Base-by-base conservation (phyloP, 768 basidiomycete species). In the Russula earlei region DNA sequence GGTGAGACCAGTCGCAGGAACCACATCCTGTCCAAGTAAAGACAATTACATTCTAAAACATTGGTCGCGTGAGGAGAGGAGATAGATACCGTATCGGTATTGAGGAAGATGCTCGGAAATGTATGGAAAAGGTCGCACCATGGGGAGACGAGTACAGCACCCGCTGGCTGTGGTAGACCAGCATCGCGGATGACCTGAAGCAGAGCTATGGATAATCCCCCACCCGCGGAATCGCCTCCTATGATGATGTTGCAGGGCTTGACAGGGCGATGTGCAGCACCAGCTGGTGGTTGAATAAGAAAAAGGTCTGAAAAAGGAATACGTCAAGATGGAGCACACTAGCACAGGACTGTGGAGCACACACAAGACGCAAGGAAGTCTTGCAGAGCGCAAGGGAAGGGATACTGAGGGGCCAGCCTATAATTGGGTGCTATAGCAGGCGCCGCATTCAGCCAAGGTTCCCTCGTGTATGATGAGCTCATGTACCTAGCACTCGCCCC, bases 161-260 rank as follows among this genome's bases (percentile, higher is more conserved):
- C 96, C 1, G 92, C 90, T 10, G 94, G 94, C 41, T 78, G 60
- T 2, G 92, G 92, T n/a, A 94, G 72, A 1, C 81, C 84, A 1
- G 79, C 70, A 68, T 99, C 96, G 9, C 96, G 86, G 42, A 99
- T 79, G 8, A 87, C 77, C 69, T 93, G 90, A 2, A 99, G 76
- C 20, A 96, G 73, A 3, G 92, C 86, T 45, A 97, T 70, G 1
- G 81, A 77, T 10, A 96, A 73, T 0, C 91, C 92, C 5, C 93
- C 96, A 5, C 96, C 96, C 0, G 95, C 93, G n/a, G 91, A 93
- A 71, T 93, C 92, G 4, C 96, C 96, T 0, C 84, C 84, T 17
- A 98, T 72, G 12, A 97, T 78, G 33, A 99, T 86, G 63, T 85
- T 82, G 0, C 77, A 75, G 0, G 95, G 92, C 41, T 85, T 76